Evolutionary conservation across 2,329 filamentous ascomycete species (phyloP), one percentile per base, ranked within the genome.

Genomic region (Pseudogymnoascus sp.): DNA sequence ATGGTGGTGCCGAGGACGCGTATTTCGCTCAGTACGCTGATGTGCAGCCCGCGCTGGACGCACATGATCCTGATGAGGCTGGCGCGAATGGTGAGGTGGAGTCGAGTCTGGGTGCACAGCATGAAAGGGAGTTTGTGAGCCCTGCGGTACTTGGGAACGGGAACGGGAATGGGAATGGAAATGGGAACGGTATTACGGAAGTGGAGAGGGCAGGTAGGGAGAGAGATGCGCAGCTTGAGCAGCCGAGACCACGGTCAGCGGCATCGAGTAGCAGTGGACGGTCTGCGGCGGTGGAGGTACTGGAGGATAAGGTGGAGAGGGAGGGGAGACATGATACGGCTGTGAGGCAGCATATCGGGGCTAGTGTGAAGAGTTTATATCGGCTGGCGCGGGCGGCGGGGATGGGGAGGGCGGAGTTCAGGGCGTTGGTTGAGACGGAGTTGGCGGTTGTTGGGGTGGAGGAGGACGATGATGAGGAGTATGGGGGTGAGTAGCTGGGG

Each of bases 31-130:
- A 88, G 72, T 93, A 95, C 74, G 87, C 89, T 69, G 80, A 84
- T 67, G 89, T 93, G 7, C 90, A 93, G 73, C 89, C 90, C 2
- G 90, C 90, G 34, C 85, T 93, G 80, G 90, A 93, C 75, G 85
- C 85, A 64, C 86, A 93, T 73, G 90, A 93, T 68, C 90, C 90
- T n/a, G 88, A 92, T 69, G 89, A 92, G 76, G 86, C 77, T 28
- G 67, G 75, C 25, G 73, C 71, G 10, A 75, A 77, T 1, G 75
- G 73, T 8, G 68, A 73, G 8, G 74, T 78, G 48, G 75, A 80
- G 63, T 80, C 79, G 19, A 81, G 79, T 0, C 73, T 84, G 7
- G 77, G 77, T 19, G 34, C 54, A 4, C 54, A 60, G 8, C 54
- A 60, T 25, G 34, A 34, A n/a, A 76, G 77, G 62, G 75, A 79